Evolutionary conservation across 2,329 filamentous ascomycete species (phyloP).

Genomic region (Paecilomyces fulvus): DNA sequence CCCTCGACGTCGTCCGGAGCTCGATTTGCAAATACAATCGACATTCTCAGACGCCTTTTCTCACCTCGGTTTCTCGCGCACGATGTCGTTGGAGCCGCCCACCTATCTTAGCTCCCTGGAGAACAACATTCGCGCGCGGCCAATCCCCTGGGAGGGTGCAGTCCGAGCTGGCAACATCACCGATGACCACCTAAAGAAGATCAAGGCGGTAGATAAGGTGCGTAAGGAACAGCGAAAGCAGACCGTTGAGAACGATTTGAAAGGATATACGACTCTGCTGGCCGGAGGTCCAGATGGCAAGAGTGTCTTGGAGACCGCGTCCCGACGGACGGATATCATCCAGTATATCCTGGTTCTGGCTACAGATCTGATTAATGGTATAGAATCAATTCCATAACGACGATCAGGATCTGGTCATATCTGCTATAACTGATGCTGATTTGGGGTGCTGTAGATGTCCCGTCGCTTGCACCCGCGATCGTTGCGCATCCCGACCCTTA

Average conservation of each 20-base stretch:
- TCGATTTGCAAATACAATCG: not conserved
- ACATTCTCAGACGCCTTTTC: not conserved
- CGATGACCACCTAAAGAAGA: constrained; percentile 87
- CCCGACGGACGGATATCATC: constrained; percentile 79
- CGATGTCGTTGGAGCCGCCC: constrained; percentile 86
- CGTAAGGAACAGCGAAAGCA: constrained; percentile 83
- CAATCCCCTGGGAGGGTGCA: constrained; percentile 96
- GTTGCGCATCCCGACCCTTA: constrained; percentile 61
- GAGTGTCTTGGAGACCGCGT: constrained; percentile 76
- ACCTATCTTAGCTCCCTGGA: constrained; percentile 82
- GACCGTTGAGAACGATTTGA: constrained; percentile 68
- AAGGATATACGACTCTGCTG: constrained; percentile 72
- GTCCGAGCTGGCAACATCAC: constrained; percentile 89
- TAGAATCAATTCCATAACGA: constrained; percentile 1
- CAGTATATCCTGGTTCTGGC: constrained; percentile 91
- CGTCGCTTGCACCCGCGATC: constrained; percentile 67
- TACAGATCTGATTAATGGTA: constrained; percentile 80
- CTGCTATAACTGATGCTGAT: not conserved
- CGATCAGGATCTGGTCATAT: not conserved
- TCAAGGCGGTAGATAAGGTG: constrained; percentile 93
- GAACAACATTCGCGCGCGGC: constrained; percentile 92
- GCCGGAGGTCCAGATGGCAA: constrained; percentile 57
- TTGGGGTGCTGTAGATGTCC: constrained; percentile 55
- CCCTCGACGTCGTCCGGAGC: not conserved
- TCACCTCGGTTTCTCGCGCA: constrained; percentile 8